Evolutionary conservation across 306 rosid species (phyloP), one percentile per base, ranked within the genome.

Genomic region (Cucumis sativus): DNA sequence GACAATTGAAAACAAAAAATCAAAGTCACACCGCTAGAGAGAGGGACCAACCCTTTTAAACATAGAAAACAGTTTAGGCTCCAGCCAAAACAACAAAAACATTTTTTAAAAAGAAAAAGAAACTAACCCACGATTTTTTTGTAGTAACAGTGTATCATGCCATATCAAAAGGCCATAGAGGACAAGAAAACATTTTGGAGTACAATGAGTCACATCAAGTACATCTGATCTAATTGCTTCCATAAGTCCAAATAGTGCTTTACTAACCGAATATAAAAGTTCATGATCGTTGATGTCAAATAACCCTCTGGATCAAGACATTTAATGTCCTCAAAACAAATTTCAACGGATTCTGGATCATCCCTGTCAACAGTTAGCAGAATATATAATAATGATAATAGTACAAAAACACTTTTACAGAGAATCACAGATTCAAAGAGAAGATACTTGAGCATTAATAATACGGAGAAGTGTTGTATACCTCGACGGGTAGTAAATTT

Each of bases 401-500:
- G 37, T 9, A 43, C 0, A 0, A 43, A 43, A 43, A 43, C 2
- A 9, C 49, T 43, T 43, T 43, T 10, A 41, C 9, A 10, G 12
- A 43, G 49, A 43, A 43, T 12, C 49, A 76, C 16, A 49, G 16
- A 13, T 75, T 79, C 64, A 51, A 80, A 70, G 63, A 63, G 75
- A 79, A 41, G 49, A 28, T 23, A 69, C n/a, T 75, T 28, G 33
- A 74, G 75, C 28, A 71, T 47, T 45, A 7, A 20, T 70, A 70
- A 23, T 69, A 45, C 4, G 43, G 37, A 78, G 4, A 25, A 43
- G 51, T 55, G 68, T 49, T 12, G 59, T 67, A 73, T 88, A 95
- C 99, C 99, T 88, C 79, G 97, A 88, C 35, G 99, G 99, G 78
- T 89, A 95, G 86, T 88, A 90, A 80, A 90, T 91, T 84, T 72